Base-by-base conservation (phyloP, 495 filamentous ascomycete species). In the Astrocystis sublimbata region DNA sequence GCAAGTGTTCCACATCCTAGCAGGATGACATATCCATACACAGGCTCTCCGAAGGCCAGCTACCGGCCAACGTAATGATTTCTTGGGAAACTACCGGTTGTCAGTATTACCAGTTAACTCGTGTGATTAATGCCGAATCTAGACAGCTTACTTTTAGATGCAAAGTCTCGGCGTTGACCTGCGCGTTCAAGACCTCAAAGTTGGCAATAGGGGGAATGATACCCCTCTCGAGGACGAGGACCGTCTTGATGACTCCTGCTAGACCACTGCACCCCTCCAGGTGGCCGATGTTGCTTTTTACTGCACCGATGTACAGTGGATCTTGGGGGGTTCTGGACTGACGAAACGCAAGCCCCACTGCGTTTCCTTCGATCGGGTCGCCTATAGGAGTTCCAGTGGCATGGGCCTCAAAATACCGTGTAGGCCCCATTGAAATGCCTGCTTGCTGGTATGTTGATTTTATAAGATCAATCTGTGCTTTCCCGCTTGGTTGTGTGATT, bases 251-350 rank as follows among this genome's bases (percentile, higher is more conserved):
- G 0, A 86, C 46, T 0, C 75, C 77, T 0, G 79, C 73, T 12
- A 86, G 52, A 1, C 82, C 83, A 47, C 71, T 72, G 0, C 73
- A 65, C 1, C 73, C 81, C 65, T 85, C 83, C 1, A 73, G 47
- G 62, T 86, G 83, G 2, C 83, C 80, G 21, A 83, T 69, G 36
- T 81, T 80, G 0, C 74, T 72, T 58, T 86, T 86, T 6, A 85
- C 66, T 0, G 78, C 76, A 8, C 82, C 83, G 35, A 86, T 69
- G 45, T 72, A 70, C 8, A 81, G 61, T 0, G 75, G 71, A 0
- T 74, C 56, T 3, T 65, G 24, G 8, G 45, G 4, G 8, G 56
- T 59, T 26, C 65, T 30, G 21, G 35, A 62, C 19, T 30, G 26
- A 10, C 65, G 62, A 49, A 77, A 73, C 8, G 62, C 71, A 21